phyloP scores from a whole-genome alignment of 1,139 yeast species.

The Yamadazyma kanchanaburiensis region DNA sequence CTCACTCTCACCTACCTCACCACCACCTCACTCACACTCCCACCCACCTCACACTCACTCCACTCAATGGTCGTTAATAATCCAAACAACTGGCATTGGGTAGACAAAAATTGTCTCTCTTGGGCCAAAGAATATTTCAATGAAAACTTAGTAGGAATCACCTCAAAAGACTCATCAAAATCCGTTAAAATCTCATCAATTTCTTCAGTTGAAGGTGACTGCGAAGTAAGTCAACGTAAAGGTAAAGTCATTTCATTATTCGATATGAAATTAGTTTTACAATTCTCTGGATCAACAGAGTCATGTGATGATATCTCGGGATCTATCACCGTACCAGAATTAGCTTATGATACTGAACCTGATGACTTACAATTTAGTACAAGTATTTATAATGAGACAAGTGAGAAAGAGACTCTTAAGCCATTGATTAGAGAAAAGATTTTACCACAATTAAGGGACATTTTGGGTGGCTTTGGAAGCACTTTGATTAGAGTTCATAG shows the following conservation, averaged over 20 bases:
- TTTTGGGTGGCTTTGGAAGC: conserved; percentile 64
- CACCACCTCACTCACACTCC: no score
- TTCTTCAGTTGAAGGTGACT: conserved; percentile 86
- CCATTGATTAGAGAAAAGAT: conserved; percentile 54
- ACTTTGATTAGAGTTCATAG: conserved; percentile 78
- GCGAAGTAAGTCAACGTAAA: conserved; percentile 93
- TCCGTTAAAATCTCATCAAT: conserved; percentile 49
- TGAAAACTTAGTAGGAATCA: conserved; percentile 51
- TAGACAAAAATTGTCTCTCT: conserved; percentile 89
- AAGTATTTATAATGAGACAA: conserved; percentile 59
- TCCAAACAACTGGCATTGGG: conserved; percentile 87
- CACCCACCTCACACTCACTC: neutral
- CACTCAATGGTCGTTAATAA: conserved; percentile 44
- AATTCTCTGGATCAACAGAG: conserved; percentile 49
- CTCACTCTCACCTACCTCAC: no score
- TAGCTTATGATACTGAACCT: conserved; percentile 87
- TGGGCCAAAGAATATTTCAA: conserved; percentile 84
- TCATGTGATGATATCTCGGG: conserved; percentile 51
- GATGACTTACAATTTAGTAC: conserved; percentile 85
- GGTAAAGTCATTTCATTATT: conserved; percentile 93
- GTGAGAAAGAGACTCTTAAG: conserved; percentile 49
- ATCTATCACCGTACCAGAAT: conserved; percentile 79
- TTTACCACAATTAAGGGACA: conserved; percentile 64
- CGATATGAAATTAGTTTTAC: conserved; percentile 68
- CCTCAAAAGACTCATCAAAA: conserved; percentile 34